phyloP scores from a whole-genome alignment of 2,329 filamentous ascomycete genomes.

The Phoma sp. region DNA sequence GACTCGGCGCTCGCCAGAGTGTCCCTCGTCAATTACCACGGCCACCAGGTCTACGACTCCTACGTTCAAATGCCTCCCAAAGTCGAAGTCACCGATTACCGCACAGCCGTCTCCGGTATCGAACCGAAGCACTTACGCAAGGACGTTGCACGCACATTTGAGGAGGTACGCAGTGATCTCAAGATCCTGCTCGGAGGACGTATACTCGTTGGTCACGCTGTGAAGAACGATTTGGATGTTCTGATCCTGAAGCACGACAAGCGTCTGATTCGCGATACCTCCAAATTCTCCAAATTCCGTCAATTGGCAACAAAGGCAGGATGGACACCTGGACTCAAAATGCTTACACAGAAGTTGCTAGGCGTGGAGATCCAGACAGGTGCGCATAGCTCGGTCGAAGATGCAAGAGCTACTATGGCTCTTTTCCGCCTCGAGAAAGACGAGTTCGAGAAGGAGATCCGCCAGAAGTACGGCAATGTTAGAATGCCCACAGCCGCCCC shows the following conservation, averaged over 20 bases:
- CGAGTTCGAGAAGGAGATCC: conserved; percentile 82
- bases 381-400: conserved; percentile 70
- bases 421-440: conserved; percentile 84
- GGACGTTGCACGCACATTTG: conserved; percentile 63
- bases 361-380: conserved; percentile 67
- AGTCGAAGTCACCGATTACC: conserved; percentile 85
- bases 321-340: conserved; percentile 72
- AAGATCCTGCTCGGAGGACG: conserved; percentile 72
- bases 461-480: conserved; percentile 63
- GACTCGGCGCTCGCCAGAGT: conserved; percentile 83
- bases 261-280: conserved; percentile 83
- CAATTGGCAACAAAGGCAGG: conserved; percentile 67
- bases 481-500: conserved; percentile 31
- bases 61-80: conserved; percentile 75
- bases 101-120: conserved; percentile 86
- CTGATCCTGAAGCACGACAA: conserved; percentile 80
- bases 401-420: conserved; percentile 89
- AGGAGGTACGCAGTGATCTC: conserved; percentile 78
- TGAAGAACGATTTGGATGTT: conserved; percentile 78
- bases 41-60: conserved; percentile 90
- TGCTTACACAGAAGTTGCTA: conserved; percentile 63
- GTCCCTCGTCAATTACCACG: conserved; percentile 92
- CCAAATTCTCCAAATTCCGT: conserved; percentile 76
- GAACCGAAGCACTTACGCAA: conserved; percentile 72
- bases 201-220: conserved; percentile 82